A percentile compares a stretch with the other conserved stretches of the same genome.
Conservation (phyloP, 345 rosid genomes). For the Corchorus olitorius region DNA sequence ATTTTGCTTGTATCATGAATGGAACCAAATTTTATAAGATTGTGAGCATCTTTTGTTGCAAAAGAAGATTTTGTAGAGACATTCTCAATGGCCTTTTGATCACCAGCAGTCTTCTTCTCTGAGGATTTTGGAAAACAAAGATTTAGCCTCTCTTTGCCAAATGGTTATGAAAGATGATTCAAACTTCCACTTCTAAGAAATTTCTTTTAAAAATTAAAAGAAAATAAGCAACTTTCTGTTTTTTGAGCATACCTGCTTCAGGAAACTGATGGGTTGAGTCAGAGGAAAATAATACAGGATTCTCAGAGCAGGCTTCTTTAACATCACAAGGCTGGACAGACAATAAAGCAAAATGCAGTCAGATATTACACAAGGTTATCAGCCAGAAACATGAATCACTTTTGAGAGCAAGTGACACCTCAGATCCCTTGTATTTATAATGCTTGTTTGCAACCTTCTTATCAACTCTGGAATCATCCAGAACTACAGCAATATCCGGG, state of each 20-base stretch:
- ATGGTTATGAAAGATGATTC: neutral
- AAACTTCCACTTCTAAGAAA: neutral
- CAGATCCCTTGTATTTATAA: constrained; percentile 8
- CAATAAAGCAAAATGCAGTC: constrained; percentile 13
- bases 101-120: constrained; percentile 25
- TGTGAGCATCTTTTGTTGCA: constrained; percentile 10
- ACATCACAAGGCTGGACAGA: constrained; percentile 27
- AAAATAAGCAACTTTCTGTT: neutral
- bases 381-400: constrained; percentile 3
- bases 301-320: constrained; percentile 4
- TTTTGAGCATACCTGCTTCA: constrained; percentile 25
- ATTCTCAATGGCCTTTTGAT: constrained; percentile 10
- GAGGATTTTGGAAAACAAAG: neutral
- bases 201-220: neutral
- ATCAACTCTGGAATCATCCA: constrained; percentile 16
- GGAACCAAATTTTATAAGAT: constrained; percentile 2
- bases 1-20: neutral
- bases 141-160: constrained; percentile 16
- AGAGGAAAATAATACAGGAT: constrained; percentile 9
- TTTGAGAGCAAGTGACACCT: constrained; percentile 5
- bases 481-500: constrained; percentile 15
- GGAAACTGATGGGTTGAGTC: constrained; percentile 14
- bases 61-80: constrained; percentile 15
- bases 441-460: constrained; percentile 3
- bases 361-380: constrained; percentile 3